phyloP scores from a whole-genome alignment of 495 filamentous ascomycete species.

The Aspergillus funiculosus region DNA sequence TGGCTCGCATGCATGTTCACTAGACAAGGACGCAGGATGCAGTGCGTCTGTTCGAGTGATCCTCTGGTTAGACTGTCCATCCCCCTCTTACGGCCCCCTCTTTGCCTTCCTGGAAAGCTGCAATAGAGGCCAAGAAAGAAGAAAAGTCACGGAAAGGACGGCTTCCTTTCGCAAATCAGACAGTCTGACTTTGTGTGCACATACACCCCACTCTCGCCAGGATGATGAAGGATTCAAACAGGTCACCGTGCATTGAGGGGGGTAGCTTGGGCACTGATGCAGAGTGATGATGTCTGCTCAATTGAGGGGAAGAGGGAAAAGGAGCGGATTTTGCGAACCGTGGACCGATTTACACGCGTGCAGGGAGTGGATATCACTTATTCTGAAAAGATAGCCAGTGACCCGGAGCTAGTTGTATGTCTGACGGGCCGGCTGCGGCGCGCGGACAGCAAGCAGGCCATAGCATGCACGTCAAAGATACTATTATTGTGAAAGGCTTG shows the following conservation, averaged over 20 bases:
- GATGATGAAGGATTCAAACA: conserved; percentile 5
- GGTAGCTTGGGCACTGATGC: conserved; percentile 26
- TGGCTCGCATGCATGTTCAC: conserved; percentile 16
- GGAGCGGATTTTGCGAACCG: conserved; percentile 4
- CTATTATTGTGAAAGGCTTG: conserved; percentile 13
- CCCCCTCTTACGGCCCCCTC: background rate
- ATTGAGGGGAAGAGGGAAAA: conserved; percentile 10
- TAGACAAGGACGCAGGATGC: background rate
- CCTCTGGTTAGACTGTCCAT: background rate
- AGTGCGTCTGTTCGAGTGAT: background rate
- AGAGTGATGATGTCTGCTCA: conserved; percentile 13
- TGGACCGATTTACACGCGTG: conserved; percentile 19
- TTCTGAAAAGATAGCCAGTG: conserved; percentile 11
- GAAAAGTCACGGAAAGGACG: too few species aligned
- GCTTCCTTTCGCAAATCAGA: background rate
- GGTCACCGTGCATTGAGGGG: conserved; percentile 1
- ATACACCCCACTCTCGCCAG: background rate
- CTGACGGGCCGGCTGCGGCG: conserved; percentile 24
- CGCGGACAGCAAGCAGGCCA: conserved; percentile 22
- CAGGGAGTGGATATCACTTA: conserved; percentile 19
- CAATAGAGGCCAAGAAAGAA: background rate
- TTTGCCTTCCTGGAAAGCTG: background rate
- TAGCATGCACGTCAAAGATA: conserved; percentile 22
- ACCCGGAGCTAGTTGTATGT: conserved; percentile 22
- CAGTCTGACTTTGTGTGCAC: background rate